A percentile compares a stretch with the other conserved stretches of the same genome.
Conservation (phyloP, 768 basidiomycete genomes). For the Rhodotorula kratochvilovae region DNA sequence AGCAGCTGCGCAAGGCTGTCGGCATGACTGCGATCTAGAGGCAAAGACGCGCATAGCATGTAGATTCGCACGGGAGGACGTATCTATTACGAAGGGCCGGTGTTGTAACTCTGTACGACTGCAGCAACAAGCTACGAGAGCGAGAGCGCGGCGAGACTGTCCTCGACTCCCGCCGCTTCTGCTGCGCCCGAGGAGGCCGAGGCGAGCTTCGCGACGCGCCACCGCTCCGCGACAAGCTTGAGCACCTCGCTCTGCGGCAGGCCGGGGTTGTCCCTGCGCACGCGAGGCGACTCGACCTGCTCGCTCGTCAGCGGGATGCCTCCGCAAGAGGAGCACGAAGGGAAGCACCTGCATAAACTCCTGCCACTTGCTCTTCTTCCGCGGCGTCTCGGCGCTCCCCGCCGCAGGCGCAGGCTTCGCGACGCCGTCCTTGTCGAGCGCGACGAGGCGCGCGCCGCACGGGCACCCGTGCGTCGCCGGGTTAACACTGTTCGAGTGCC, state of each 20-base stretch:
- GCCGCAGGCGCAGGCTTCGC: constrained; percentile 20
- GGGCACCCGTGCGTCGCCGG: constrained; percentile 47
- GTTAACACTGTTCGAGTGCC: constrained; percentile 46
- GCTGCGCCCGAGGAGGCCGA: not conserved
- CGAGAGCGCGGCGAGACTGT: not conserved
- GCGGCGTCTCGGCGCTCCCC: not conserved
- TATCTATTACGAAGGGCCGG: too few species aligned
- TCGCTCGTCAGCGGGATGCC: constrained; percentile 32
- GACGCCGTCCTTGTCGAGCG: constrained; percentile 42
- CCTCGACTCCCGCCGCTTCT: not conserved
- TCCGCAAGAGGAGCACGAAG: too few species aligned
- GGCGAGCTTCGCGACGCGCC: constrained; percentile 32
- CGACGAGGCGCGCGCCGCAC: constrained; percentile 19
- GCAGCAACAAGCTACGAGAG: not conserved
- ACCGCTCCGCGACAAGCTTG: constrained; percentile 41
- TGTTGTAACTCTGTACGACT: too few species aligned
- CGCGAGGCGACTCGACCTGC: constrained; percentile 42
- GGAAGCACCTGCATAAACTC: constrained; percentile 9
- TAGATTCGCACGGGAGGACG: not conserved
- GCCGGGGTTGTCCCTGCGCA: constrained; percentile 44
- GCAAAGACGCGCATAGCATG: not conserved
- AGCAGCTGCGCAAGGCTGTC: constrained; percentile 21
- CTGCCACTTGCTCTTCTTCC: constrained; percentile 6
- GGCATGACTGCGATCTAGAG: constrained; percentile 26
- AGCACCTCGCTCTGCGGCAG: constrained; percentile 46